Evolutionary conservation across 2,329 filamentous ascomycete genomes (phyloP).

Genomic region (Ceratocystis ficicola): DNA sequence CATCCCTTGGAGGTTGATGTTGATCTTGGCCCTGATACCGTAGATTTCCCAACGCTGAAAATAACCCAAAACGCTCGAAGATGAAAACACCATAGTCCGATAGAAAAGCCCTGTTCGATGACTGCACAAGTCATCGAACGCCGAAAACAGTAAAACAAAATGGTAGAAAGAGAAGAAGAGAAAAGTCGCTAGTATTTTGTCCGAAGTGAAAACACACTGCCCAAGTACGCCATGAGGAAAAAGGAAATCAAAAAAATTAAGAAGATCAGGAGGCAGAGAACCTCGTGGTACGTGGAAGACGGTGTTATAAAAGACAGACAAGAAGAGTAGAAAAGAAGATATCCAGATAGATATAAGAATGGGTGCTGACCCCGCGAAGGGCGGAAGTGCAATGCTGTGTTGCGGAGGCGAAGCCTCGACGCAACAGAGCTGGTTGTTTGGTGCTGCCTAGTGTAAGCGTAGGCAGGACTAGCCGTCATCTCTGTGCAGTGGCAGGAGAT

Average conservation of each 20-base stretch:
- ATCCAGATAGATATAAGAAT: neutral
- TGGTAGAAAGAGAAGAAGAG: neutral
- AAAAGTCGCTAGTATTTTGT: conserved; percentile 8
- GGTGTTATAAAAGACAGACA: conserved; percentile 14
- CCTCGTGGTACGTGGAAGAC: conserved; percentile 4
- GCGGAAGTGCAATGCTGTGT: neutral
- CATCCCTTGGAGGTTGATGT: neutral
- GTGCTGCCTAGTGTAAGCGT: neutral
- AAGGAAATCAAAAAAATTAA: conserved; percentile 10
- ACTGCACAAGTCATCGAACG: neutral
- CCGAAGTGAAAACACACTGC: conserved; percentile 11
- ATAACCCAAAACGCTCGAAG: conserved; percentile 7
- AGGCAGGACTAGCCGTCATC: conserved; percentile 6
- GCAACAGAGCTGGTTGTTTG: neutral
- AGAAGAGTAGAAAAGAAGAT: neutral
- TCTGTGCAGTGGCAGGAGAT: neutral
- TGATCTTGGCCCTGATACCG: conserved; percentile 6
- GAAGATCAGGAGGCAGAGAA: neutral
- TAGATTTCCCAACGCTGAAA: conserved; percentile 8
- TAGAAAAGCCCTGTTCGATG: neutral
- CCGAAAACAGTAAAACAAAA: neutral
- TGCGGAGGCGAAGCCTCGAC: conserved; percentile 14
- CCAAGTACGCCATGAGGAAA: conserved; percentile 8
- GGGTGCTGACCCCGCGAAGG: neutral
- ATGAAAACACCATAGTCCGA: conserved; percentile 12